Conservation (phyloP, 306 rosid genomes). For the Coriaria nepalensis region DNA sequence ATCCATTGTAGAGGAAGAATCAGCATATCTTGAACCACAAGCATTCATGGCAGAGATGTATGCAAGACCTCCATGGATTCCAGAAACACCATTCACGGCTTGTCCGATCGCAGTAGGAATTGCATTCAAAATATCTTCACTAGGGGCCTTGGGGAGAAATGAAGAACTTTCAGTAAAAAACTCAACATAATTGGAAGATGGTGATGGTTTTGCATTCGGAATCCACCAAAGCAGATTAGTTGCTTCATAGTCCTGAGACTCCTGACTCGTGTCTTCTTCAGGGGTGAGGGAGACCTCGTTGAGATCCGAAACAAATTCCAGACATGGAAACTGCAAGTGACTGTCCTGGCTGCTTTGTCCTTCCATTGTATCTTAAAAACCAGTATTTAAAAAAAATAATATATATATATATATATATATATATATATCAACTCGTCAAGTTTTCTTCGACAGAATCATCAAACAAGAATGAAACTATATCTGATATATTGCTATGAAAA, state of each 20-base stretch:
- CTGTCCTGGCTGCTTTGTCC: conserved; percentile 26
- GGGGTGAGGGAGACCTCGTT: conserved; percentile 20
- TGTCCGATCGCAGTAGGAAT: conserved; percentile 18
- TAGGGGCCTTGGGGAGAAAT: conserved; percentile 23
- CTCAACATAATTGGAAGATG: conserved; percentile 31
- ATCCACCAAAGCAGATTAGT: conserved; percentile 27
- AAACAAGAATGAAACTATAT: too few relatives aligned
- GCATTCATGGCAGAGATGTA: conserved; percentile 24
- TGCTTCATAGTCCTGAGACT: conserved; percentile 14
- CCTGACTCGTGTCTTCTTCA: conserved; percentile 21
- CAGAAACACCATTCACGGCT: conserved; percentile 18
- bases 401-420: too few relatives aligned
- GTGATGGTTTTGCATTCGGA: conserved; percentile 29
- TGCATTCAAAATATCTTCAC: conserved; percentile 28
- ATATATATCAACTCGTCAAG: neutral
- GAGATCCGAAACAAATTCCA: conserved; percentile 17
- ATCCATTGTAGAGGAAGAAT: conserved; percentile 29
- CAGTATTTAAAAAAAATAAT: too few relatives aligned
- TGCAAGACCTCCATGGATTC: conserved; percentile 21
- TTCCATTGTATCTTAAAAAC: conserved; percentile 32
- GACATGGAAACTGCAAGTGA: conserved; percentile 15
- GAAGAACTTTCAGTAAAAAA: conserved; percentile 44
- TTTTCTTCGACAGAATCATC: too few relatives aligned
- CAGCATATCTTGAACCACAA: conserved; percentile 24
- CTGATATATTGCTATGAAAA: too few relatives aligned